phyloP scores from a whole-genome alignment of 2,329 filamentous ascomycete genomes.

The Zasmidium angulare region DNA sequence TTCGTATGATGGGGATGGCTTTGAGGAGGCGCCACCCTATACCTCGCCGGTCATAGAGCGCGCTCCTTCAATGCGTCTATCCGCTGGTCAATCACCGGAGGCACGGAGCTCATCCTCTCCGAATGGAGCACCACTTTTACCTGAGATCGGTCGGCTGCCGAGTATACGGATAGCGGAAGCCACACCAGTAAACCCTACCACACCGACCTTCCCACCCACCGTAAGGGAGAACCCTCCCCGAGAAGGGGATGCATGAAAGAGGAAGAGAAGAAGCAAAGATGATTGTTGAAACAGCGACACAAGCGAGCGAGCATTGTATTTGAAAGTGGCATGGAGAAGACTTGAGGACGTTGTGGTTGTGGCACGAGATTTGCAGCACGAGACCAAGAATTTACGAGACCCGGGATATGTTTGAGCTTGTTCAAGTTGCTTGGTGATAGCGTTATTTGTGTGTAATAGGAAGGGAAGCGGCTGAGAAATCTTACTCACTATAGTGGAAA shows the following conservation, averaged over 20 bases:
- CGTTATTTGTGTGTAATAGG: background rate
- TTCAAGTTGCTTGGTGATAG: background rate
- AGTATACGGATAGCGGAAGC: constrained; percentile 46
- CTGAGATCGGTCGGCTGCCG: constrained; percentile 41
- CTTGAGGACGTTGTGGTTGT: too few species aligned
- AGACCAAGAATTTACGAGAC: background rate
- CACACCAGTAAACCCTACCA: constrained; percentile 30
- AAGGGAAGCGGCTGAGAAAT: background rate
- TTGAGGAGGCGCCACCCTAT: constrained; percentile 51
- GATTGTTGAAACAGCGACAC: background rate
- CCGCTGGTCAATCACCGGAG: constrained; percentile 8
- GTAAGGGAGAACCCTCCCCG: constrained; percentile 11
- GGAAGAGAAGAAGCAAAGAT: background rate
- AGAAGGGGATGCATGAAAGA: background rate
- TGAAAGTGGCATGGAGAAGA: background rate
- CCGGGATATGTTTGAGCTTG: background rate
- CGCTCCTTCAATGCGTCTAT: constrained; percentile 13
- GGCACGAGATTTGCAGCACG: too few species aligned
- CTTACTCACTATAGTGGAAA: background rate
- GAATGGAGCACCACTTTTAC: constrained; percentile 34
- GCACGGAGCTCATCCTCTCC: background rate
- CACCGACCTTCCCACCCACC: constrained; percentile 12
- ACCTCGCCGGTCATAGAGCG: constrained; percentile 39
- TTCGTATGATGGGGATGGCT: constrained; percentile 35
- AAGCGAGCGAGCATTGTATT: constrained; percentile 1